Evolutionary conservation across 192 early-diverging fungal species (phyloP).

Genomic region (Physocladia obscura): DNA sequence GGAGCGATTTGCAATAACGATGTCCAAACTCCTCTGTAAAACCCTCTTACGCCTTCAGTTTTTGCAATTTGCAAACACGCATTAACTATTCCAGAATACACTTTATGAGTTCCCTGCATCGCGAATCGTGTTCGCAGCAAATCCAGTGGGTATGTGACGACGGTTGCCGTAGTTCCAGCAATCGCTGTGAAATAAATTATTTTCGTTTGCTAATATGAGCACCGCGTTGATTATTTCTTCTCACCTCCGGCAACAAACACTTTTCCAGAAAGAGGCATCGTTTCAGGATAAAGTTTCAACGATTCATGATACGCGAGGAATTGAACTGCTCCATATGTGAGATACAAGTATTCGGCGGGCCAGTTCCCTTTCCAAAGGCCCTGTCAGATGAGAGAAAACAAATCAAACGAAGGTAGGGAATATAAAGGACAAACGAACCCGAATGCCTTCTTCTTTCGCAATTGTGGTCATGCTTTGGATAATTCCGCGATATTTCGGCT

Average conservation of each 20-base stretch:
- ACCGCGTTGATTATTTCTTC: neutral
- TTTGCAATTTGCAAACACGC: slow-evolving; percentile 66
- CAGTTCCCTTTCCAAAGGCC: slow-evolving; percentile 93
- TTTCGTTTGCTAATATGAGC: neutral
- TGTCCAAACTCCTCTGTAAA: slow-evolving; percentile 82
- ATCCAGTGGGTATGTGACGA: slow-evolving; percentile 92
- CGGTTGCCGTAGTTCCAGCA: slow-evolving; percentile 79
- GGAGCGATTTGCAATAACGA: slow-evolving; percentile 87
- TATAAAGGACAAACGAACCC: slow-evolving; percentile 46
- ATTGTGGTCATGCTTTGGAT: slow-evolving; percentile 68
- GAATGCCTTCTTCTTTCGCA: slow-evolving; percentile 76
- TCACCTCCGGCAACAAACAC: slow-evolving; percentile 67
- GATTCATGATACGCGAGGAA: slow-evolving; percentile 75
- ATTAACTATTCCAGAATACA: slow-evolving; percentile 65
- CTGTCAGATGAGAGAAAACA: too few species aligned
- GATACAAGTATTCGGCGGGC: slow-evolving; percentile 88
- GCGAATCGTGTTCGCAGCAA: slow-evolving; percentile 92
- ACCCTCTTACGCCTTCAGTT: slow-evolving; percentile 78
- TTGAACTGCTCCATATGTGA: slow-evolving; percentile 85
- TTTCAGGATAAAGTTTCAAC: slow-evolving; percentile 27
- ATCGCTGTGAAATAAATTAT: slow-evolving; percentile 32
- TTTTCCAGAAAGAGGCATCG: slow-evolving; percentile 11
- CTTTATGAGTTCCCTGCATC: slow-evolving; percentile 64
- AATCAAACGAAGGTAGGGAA: too few species aligned
- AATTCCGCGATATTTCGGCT: slow-evolving; percentile 63